phyloP scores from a whole-genome alignment of 78 protist species.

The Dictyostelium firmibasis region DNA sequence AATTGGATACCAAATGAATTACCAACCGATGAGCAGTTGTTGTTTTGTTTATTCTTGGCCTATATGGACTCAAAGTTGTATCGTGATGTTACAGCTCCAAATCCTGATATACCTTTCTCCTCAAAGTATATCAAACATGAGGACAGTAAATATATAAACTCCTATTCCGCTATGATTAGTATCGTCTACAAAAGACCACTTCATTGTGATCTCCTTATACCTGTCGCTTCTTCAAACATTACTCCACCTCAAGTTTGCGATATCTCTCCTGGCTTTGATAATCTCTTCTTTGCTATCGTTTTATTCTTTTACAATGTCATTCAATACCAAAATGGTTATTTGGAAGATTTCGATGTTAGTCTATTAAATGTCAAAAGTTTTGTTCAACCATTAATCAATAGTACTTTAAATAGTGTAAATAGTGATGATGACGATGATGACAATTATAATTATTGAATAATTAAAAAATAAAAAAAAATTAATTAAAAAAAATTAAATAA shows the following conservation, averaged over 20 bases:
- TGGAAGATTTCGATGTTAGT: slow-evolving; percentile 10
- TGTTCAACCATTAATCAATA: neutral
- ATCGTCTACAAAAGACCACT: slow-evolving; percentile 45
- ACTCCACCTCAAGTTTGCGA: neutral
- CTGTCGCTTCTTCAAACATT: neutral
- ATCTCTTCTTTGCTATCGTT: slow-evolving; percentile 46
- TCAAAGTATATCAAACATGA: slow-evolving; percentile 39
- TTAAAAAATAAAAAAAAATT: neutral
- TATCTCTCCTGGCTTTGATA: slow-evolving; percentile 70
- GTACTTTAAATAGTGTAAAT: neutral
- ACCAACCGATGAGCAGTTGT: slow-evolving; percentile 58
- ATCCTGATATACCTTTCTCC: slow-evolving; percentile 67
- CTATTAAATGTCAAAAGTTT: neutral
- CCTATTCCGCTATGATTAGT: slow-evolving; percentile 21
- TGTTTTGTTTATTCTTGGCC: slow-evolving; percentile 41
- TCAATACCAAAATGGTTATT: slow-evolving; percentile 49
- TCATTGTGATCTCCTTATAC: slow-evolving; percentile 42
- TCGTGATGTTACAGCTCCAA: slow-evolving; percentile 59
- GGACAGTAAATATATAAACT: neutral
- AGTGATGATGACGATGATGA: slow-evolving; percentile 10
- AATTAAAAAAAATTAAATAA: no score
- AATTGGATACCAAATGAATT: slow-evolving; percentile 9
- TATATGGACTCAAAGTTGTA: slow-evolving; percentile 57
- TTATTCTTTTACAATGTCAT: slow-evolving; percentile 53
- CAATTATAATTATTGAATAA: neutral